Evolutionary conservation across 139 green algal genomes (phyloP).

Genomic region (Mychonastes homosphaera): DNA sequence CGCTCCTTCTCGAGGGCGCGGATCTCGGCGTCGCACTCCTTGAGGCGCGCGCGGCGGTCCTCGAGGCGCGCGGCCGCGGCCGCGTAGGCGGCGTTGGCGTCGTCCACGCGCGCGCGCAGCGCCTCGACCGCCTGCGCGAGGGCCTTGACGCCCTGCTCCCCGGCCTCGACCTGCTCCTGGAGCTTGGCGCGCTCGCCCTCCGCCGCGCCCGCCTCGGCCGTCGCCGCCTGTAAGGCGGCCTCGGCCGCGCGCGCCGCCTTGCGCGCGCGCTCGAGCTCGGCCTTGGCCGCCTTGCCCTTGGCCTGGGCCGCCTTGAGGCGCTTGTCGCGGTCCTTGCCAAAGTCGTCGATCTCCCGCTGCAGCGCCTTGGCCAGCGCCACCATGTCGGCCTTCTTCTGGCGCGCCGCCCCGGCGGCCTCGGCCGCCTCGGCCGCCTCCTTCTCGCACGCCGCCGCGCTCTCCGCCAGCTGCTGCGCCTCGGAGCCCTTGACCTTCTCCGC

Average conservation of each 20-base stretch:
- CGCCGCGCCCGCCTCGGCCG: slow-evolving; percentile 49
- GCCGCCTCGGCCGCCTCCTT: slow-evolving; percentile 38
- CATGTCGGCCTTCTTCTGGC: slow-evolving; percentile 45
- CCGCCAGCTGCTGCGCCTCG: slow-evolving; percentile 54
- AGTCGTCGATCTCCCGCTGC: slow-evolving; percentile 66
- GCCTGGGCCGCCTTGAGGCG: slow-evolving; percentile 53
- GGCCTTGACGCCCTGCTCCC: neutral
- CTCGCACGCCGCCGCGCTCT: slow-evolving; percentile 44
- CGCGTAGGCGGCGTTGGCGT: slow-evolving; percentile 29
- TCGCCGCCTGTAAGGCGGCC: slow-evolving; percentile 14
- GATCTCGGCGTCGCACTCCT: slow-evolving; percentile 74
- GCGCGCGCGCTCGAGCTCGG: slow-evolving; percentile 31
- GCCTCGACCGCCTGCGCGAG: slow-evolving; percentile 33
- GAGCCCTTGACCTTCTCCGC: slow-evolving; percentile 49
- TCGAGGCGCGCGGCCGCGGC: slow-evolving; percentile 33
- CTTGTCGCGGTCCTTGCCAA: slow-evolving; percentile 61
- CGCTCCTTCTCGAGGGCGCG: slow-evolving; percentile 30
- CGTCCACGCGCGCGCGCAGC: slow-evolving; percentile 25
- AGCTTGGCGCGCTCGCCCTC: slow-evolving; percentile 44
- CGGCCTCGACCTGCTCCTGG: slow-evolving; percentile 40
- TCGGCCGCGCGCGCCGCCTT: slow-evolving; percentile 37
- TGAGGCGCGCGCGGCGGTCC: slow-evolving; percentile 32
- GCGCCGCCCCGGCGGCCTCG: slow-evolving; percentile 33
- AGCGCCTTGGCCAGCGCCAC: slow-evolving; percentile 58
- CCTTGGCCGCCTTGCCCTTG: slow-evolving; percentile 66